phyloP scores from a whole-genome alignment of 2,329 filamentous ascomycete genomes.

The Cladosporium sp. region DNA sequence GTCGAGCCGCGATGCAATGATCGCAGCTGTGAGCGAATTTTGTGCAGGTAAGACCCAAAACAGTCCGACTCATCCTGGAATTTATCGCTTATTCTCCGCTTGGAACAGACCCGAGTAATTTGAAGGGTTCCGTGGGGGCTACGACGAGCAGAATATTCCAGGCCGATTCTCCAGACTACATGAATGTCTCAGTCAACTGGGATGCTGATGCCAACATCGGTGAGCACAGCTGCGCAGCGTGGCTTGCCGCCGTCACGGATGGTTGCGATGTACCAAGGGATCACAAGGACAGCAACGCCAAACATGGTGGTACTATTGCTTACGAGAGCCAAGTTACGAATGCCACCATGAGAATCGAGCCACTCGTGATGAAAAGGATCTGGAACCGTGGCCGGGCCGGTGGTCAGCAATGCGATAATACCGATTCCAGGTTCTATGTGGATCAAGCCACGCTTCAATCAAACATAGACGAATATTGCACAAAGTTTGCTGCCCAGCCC shows the following conservation, averaged over 20 bases:
- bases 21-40: slow-evolving; percentile 4
- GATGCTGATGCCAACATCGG: slow-evolving; percentile 3
- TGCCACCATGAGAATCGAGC: slow-evolving; percentile 8
- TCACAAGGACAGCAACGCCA: not conserved
- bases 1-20: slow-evolving; percentile 6
- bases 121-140: not conserved
- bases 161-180: slow-evolving; percentile 1
- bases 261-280: not conserved
- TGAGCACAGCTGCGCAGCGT: slow-evolving; percentile 7
- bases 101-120: slow-evolving; percentile 4
- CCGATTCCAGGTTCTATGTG: not conserved
- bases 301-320: slow-evolving; percentile 10
- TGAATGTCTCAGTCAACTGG: slow-evolving; percentile 9
- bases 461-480: slow-evolving; percentile 10
- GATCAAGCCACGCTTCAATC: slow-evolving; percentile 5
- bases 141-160: slow-evolving; percentile 3
- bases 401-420: slow-evolving; percentile 4
- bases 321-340: not conserved
- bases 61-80: not conserved
- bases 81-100: not conserved
- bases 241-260: slow-evolving; percentile 11
- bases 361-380: slow-evolving; percentile 5
- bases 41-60: not conserved
- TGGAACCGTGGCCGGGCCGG: slow-evolving; percentile 1
- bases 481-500: not conserved